phyloP scores from a whole-genome alignment of 176 grass and related monocot genomes.

The Cocos nucifera region DNA sequence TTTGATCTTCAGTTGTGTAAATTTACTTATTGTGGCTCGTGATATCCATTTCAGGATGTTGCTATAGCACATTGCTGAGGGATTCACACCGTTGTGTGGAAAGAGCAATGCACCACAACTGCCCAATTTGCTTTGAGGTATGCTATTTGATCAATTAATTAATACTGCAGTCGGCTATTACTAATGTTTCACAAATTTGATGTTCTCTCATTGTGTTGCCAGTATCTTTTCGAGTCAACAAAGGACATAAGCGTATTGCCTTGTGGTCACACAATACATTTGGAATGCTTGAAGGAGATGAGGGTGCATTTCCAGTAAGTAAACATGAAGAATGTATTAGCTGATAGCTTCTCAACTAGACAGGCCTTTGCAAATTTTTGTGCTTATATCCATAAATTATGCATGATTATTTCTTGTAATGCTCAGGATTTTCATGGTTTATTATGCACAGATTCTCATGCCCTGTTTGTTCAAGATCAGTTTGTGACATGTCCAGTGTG shows the following conservation, averaged over 20 bases:
- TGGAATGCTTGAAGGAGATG: conserved; percentile 75
- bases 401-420: too few relatives aligned
- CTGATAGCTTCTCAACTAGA: too few relatives aligned
- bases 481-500: conserved; percentile 54
- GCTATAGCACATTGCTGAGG: conserved; percentile 55
- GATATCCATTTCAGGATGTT: conserved; percentile 45
- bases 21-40: neutral
- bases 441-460: conserved; percentile 50
- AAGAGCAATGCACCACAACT: conserved; percentile 91
- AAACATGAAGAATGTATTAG: too few relatives aligned
- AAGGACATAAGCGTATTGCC: conserved; percentile 62
- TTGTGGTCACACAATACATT: conserved; percentile 79
- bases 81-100: conserved; percentile 65
- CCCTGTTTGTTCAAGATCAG: conserved; percentile 61
- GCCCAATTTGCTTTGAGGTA: conserved; percentile 90
- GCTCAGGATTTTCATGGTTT: neutral
- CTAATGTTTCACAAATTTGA: too few relatives aligned
- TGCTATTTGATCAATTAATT: neutral
- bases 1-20: neutral
- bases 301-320: conserved; percentile 64
- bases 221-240: conserved; percentile 84
- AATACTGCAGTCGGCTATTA: too few relatives aligned
- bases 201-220: neutral
- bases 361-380: too few relatives aligned
- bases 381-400: too few relatives aligned